Base-by-base conservation (phyloP, 371 early-diverging fungal genomes). In the Agmasoma carcini region DNA sequence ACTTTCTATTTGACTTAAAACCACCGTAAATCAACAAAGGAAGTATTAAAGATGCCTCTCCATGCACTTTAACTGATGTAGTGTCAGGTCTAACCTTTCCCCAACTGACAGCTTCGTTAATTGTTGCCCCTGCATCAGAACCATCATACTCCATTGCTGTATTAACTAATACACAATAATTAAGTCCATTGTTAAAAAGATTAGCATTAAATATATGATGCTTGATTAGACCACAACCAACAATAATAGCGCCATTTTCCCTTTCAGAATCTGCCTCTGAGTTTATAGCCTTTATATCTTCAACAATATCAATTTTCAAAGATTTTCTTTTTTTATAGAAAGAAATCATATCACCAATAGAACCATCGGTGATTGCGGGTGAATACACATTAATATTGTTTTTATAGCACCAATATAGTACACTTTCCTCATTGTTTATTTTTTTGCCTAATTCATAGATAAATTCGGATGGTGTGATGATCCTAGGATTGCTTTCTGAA, bases 141-240 rank as follows among this genome's bases (percentile, higher is more conserved):
- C 97, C 99, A 76, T 98, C 96, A 77, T 85, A 94, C 71, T 98
- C 97, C 66, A 87, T 87, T 0, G 85, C 93, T 0, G 94, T 95
- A 70, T 96, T 96, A 72, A 98, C 81, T 62, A 87, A 87, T 0
- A 96, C 93, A 7, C 94, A 87, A 70, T 82, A 91, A 68, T 98
- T 93, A 2, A 95, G 86, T 22, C 99, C 99, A 72, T 98, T 93
- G 57, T 94, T 80, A 80, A 83, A 74, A 36, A 98, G 77, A 72
- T 96, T 96, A 27, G 97, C 97, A 70, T 98, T 98, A 71, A 91
- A 87, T 62, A 95, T 93, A 71, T 95, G 96, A 74, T 98, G 99
- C 75, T 98, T 98, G 57, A 94, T 79, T 12, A 95, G 77, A 14
- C 97, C 97, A 60, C 92, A 90, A n/a, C 97, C 97, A 26, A 95